Percentiles rank a stretch among this genome's conserved stretches.
Conservation (phyloP, 2,329 filamentous ascomycete genomes). For the Huntiella savannae region DNA sequence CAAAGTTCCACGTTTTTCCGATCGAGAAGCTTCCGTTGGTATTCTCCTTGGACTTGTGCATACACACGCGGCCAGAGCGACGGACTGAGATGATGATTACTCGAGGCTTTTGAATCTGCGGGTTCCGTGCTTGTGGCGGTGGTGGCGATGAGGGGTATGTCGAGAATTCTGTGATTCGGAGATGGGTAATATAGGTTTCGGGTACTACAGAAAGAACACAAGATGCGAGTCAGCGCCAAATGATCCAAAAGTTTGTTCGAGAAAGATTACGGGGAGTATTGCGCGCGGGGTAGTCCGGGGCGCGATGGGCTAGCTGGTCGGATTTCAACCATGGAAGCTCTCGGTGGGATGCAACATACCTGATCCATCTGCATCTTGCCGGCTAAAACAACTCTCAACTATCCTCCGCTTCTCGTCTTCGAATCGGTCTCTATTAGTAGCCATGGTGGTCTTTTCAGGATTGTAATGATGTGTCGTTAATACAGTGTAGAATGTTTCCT, state of each 20-base stretch:
- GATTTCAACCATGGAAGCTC: neutral
- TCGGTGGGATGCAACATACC: conserved; percentile 33
- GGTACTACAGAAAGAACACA: conserved; percentile 30
- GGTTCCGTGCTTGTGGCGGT: conserved; percentile 51
- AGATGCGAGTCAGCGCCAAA: no score
- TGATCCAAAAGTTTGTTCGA: neutral
- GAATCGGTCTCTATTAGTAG: conserved; percentile 47
- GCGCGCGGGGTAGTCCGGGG: no score
- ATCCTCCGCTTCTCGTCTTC: conserved; percentile 95
- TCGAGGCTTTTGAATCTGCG: conserved; percentile 66
- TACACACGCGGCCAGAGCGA: conserved; percentile 76
- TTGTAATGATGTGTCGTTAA: no score
- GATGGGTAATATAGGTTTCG: conserved; percentile 97
- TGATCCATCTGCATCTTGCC: conserved; percentile 71
- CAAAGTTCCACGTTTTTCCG: conserved; percentile 93
- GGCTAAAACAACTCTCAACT: conserved; percentile 83
- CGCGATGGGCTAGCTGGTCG: no score
- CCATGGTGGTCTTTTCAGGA: neutral
- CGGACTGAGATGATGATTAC: conserved; percentile 86
- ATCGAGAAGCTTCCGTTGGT: conserved; percentile 87
- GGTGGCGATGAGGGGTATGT: conserved; percentile 67
- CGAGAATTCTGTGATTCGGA: conserved; percentile 74
- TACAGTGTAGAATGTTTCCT: no score
- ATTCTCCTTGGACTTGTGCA: conserved; percentile 97
- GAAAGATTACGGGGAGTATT: neutral